phyloP scores from a whole-genome alignment of 192 early-diverging fungal species.

The Rhizophagus prolifer region DNA sequence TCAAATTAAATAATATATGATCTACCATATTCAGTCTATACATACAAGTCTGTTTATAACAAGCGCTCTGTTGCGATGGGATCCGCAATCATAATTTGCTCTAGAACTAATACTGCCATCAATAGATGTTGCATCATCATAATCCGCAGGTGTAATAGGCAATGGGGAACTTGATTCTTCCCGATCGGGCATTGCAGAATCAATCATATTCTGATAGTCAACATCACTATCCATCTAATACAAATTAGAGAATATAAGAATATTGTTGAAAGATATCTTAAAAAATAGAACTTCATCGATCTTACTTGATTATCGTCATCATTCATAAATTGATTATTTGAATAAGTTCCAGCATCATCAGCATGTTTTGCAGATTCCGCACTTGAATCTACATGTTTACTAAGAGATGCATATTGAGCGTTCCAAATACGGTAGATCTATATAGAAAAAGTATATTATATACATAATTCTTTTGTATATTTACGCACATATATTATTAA shows the following conservation, averaged over 20 bases:
- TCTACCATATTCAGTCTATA: not conserved
- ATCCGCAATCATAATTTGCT: slow-evolving; percentile 50
- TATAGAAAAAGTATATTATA: not conserved
- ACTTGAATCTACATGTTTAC: slow-evolving; percentile 45
- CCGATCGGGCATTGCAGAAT: not conserved
- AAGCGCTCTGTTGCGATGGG: slow-evolving; percentile 56
- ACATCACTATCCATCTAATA: slow-evolving; percentile 49
- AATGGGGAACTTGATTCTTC: slow-evolving; percentile 10
- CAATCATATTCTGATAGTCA: slow-evolving; percentile 52
- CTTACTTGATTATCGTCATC: slow-evolving; percentile 5
- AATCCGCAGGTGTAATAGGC: slow-evolving; percentile 19
- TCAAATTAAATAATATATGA: not conserved
- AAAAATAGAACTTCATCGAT: not conserved
- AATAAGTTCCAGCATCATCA: not conserved
- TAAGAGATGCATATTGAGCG: slow-evolving; percentile 72
- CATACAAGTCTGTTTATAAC: slow-evolving; percentile 61
- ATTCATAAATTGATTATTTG: slow-evolving; percentile 1
- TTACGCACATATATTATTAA: not conserved
- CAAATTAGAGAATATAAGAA: not conserved
- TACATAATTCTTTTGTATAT: not conserved
- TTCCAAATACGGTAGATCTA: slow-evolving; percentile 91
- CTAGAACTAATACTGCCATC: slow-evolving; percentile 55
- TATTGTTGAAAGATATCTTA: not conserved
- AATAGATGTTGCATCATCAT: slow-evolving; percentile 53
- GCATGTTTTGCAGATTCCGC: not conserved